Base-by-base conservation (phyloP, 2,329 filamentous ascomycete genomes). In the Verticillium albo-atrum region DNA sequence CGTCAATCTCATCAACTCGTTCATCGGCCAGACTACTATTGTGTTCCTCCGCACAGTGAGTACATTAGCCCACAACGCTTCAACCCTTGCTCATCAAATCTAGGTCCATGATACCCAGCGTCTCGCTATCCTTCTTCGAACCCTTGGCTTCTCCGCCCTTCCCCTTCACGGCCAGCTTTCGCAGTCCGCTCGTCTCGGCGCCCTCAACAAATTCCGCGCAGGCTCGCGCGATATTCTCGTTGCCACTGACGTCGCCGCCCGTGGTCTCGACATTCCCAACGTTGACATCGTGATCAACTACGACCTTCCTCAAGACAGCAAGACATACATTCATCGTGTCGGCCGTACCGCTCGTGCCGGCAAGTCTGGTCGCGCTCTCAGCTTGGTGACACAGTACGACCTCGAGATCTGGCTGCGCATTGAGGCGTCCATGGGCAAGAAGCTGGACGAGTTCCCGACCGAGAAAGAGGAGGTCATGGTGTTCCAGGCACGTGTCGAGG, bases 151-250 rank as follows among this genome's bases (percentile, higher is more conserved):
- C 70, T 88, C 89, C 47, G 94, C 93, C 4, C 95, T 98, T 61
- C 94, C 95, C 0, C 82, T 99, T 0, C 94, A 99, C 74, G 95
- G 94, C 9, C 91, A 97, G 70, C 84, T 99, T 56, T 92, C 88
- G 1, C 95, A 99, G 72, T 91, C 90, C 1, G 84, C 91, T 17
- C 91, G 95, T 65, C 78, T 98, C 1, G 93, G 92, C 6, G 91
- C 95, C 0, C 80, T 99, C 9, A 91, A 90, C 72, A 98, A 98
- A 72, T 98, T 99, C 81, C 88, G 89, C 58, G 81, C 89, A 3
- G 87, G 88, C 7, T 85, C 83, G n/a, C 83, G 92, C 50, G 87
- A 96, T 65, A 94, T 99, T 42, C 84, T 99, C 4, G 90, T 97
- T 3, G 92, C 92, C 12, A 97, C 93, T 0, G 93, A 97, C 72